phyloP scores from a whole-genome alignment of 2,329 filamentous ascomycete species.

The Xylariaceae sp. region DNA sequence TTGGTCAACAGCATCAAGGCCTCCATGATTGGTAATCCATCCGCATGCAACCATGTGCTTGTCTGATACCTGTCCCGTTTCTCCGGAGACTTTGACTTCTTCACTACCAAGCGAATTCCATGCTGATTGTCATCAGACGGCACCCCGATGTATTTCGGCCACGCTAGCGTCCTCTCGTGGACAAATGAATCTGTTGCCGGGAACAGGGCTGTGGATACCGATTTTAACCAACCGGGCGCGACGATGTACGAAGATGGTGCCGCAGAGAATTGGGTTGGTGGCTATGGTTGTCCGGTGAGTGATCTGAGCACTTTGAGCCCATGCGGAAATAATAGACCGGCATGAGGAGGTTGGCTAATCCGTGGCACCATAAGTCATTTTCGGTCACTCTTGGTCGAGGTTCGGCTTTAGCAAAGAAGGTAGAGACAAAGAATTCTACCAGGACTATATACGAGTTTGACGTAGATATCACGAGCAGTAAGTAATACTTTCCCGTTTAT shows the following conservation, averaged over 20 bases:
- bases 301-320: background rate
- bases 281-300: conserved; percentile 8
- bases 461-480: conserved; percentile 8
- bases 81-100: too few relatives aligned
- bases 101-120: too few relatives aligned
- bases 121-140: background rate
- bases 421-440: background rate
- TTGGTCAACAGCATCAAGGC: too few relatives aligned
- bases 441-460: conserved; percentile 9
- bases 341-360: background rate
- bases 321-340: background rate
- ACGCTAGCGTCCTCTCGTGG: conserved; percentile 8
- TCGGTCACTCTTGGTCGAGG: conserved; percentile 9
- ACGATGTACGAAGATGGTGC: background rate
- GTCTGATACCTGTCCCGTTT: too few relatives aligned
- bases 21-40: too few relatives aligned
- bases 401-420: conserved; percentile 1
- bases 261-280: conserved; percentile 10
- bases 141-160: conserved; percentile 8
- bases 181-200: background rate
- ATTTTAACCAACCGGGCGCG: conserved; percentile 4
- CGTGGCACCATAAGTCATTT: background rate
- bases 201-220: conserved; percentile 3
- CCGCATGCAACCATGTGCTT: too few relatives aligned
- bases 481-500: too few relatives aligned